Conservation (phyloP, 371 early-diverging fungal species). For the Mucor irregularis region DNA sequence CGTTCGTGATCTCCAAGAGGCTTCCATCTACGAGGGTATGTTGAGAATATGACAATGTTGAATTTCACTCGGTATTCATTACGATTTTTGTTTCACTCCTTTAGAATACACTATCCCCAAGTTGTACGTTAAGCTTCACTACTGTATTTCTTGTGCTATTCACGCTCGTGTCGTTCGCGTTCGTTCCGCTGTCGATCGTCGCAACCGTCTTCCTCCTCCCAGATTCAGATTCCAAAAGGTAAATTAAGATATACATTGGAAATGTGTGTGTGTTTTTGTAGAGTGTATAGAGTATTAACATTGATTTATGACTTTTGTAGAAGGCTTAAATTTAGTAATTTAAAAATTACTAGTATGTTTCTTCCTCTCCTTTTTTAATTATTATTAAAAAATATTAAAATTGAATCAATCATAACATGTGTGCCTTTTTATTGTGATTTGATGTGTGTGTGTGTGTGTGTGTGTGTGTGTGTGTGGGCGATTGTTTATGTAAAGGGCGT, state of each 20-base stretch:
- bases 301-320: not conserved
- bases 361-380: slow-evolving; percentile 4
- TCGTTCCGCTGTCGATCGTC: slow-evolving; percentile 88
- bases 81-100: not conserved
- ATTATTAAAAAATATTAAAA: slow-evolving; percentile 4
- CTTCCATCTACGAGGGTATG: slow-evolving; percentile 91
- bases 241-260: too few species aligned
- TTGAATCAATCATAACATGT: not conserved
- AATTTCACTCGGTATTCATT: not conserved
- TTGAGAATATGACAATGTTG: not conserved
- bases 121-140: slow-evolving; percentile 96
- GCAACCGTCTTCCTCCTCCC: slow-evolving; percentile 92
- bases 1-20: slow-evolving; percentile 94
- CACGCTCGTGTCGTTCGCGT: slow-evolving; percentile 97
- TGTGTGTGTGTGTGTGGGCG: too few species aligned
- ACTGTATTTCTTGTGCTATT: slow-evolving; percentile 99
- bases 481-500: too few species aligned
- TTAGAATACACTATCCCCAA: slow-evolving; percentile 95
- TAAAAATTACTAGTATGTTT: not conserved
- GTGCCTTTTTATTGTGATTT: not conserved
- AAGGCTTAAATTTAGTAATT: slow-evolving; percentile 9
- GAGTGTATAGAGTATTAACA: not conserved
- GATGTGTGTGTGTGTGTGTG: not conserved
- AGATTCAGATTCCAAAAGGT: slow-evolving; percentile 79
- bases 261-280: too few species aligned